Base-by-base conservation (phyloP, 2,329 filamentous ascomycete species). In the Emmonsiellopsis sp. region DNA sequence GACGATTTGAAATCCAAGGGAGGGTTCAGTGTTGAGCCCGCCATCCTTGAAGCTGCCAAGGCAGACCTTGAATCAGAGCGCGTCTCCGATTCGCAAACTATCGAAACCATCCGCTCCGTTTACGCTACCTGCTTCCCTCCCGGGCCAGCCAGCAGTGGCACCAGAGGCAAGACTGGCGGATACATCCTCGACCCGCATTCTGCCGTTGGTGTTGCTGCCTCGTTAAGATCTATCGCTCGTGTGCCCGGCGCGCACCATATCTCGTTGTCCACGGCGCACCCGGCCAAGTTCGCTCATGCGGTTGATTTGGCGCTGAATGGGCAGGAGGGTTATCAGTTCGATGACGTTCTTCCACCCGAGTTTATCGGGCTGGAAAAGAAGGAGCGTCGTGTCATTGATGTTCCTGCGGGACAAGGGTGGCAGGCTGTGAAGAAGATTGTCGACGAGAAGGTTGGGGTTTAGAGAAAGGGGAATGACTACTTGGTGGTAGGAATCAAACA, bases 171-270 rank as follows among this genome's bases (percentile, higher is more conserved):
- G 53, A 72, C 74, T 55, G 76, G 77, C 44, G 78, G 81, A 55
- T 97, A 97, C 71, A 81, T 97, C 42, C 82, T 97, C 0, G 93
- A 98, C 67, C 93, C 93, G 1, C 93, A 98, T 74, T 85, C 89
- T 0, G 89, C 93, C 1, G 87, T 98, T 45, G 93, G 91, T 53
- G 79, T 96, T 40, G 79, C 85, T 14, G 91, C 88, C 0, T 80
- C 91, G 0, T 67, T 83, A 52, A 80, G 90, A 54, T 90, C 88
- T 2, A 77, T 87, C 36, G 66, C 74, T 43, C 76, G 82, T 10
- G 67, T 76, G 43, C 68, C 75, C 2, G 67, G 70, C 2, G 74
- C 74, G 13, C 72, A 84, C 51, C 87, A 95, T 68, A 86, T 98
- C 63, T 84, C 89, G 1, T 81, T 98, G 2, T 88, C 91, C 1